phyloP scores from a whole-genome alignment of 2,329 filamentous ascomycete species.

The Xylariaceae sp. region DNA sequence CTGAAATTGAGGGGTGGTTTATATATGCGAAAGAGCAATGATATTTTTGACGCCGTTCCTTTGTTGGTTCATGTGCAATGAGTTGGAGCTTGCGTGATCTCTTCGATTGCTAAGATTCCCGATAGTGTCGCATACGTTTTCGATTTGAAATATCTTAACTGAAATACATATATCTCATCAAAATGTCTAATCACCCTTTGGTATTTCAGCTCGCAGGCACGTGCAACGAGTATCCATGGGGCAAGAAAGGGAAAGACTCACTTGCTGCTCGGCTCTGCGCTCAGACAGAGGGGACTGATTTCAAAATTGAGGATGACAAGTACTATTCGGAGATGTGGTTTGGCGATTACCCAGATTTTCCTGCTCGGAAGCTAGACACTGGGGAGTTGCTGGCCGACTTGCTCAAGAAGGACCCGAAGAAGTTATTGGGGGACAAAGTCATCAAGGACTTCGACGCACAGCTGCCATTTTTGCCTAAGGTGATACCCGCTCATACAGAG shows the following conservation, averaged over 20 bases:
- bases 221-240: conserved; percentile 67
- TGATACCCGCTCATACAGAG: no score
- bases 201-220: conserved; percentile 47
- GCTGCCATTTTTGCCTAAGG: conserved; percentile 70
- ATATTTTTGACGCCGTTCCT: not conserved
- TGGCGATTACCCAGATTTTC: conserved; percentile 70
- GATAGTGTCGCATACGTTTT: not conserved
- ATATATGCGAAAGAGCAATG: not conserved
- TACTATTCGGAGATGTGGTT: conserved; percentile 71
- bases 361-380: conserved; percentile 60
- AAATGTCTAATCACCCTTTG: conserved; percentile 10
- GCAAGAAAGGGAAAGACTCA: conserved; percentile 64
- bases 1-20: not conserved
- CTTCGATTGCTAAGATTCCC: not conserved
- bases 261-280: conserved; percentile 64
- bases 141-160: not conserved
- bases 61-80: not conserved
- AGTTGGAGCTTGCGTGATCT: not conserved
- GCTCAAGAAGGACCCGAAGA: conserved; percentile 58
- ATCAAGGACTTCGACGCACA: conserved; percentile 61
- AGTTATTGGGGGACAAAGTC: conserved; percentile 62
- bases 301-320: conserved; percentile 62
- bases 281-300: conserved; percentile 61
- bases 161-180: not conserved
- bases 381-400: conserved; percentile 64